These are phyloP conservation scores for Luffa aegyptiaca DNA, from an alignment of 306 rosid species.

Conservation along the genomic window DNA sequence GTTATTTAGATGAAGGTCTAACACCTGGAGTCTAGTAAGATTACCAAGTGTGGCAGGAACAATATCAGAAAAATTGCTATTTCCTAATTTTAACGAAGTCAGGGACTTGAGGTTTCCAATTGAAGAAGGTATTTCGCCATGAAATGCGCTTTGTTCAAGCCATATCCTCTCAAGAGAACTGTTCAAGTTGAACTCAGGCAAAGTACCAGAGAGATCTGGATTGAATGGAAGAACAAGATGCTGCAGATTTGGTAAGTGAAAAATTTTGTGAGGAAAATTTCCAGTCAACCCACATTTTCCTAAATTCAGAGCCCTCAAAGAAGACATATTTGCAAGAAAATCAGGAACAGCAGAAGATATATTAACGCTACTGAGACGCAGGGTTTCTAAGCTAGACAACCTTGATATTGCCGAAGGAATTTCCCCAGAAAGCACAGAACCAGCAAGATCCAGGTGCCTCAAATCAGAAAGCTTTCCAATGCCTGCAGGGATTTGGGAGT, in stretches of 20 bases:
- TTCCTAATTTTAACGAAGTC: neutral
- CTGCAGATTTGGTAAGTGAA: conserved; percentile 3
- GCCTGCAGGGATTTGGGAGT: conserved; percentile 6
- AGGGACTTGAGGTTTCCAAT: conserved; percentile 14
- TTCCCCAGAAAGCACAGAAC: neutral
- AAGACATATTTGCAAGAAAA: neutral
- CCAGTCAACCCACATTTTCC: neutral
- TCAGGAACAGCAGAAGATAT: conserved; percentile 5
- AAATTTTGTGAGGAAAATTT: neutral
- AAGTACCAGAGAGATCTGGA: conserved; percentile 14
- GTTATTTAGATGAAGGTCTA: neutral
- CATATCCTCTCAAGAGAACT: neutral
- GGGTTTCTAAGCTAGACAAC: conserved; percentile 1
- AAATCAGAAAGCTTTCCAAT: conserved; percentile 7
- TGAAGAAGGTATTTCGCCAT: conserved; percentile 23
- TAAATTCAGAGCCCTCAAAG: neutral
- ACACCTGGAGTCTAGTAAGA: neutral
- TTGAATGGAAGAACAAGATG: neutral
- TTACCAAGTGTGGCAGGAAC: conserved; percentile 28
- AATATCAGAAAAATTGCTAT: neutral
- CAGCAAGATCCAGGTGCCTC: conserved; percentile 10
- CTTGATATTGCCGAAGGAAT: conserved; percentile 14
- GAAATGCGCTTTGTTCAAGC: neutral
- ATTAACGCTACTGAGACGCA: neutral
- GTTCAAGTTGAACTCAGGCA: conserved; percentile 21